Percentiles rank a stretch among this genome's conserved stretches.
phyloP scores from a whole-genome alignment of 768 basidiomycete genomes.

The Ramaria rubella region DNA sequence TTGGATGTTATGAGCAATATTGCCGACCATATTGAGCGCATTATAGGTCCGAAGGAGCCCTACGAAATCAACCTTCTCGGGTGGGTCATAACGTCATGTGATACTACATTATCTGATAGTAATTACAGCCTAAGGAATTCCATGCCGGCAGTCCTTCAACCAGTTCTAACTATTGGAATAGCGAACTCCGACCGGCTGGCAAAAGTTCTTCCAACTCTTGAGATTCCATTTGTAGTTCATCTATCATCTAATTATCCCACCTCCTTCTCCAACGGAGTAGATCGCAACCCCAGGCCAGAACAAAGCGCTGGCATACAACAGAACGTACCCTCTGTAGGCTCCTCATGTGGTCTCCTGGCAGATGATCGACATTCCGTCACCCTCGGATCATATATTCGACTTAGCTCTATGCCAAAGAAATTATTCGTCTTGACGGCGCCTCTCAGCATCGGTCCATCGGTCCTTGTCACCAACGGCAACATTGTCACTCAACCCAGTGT shows the following conservation, averaged over 20 bases:
- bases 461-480: background rate
- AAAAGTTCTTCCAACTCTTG: background rate
- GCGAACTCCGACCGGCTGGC: background rate
- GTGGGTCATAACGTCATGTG: background rate
- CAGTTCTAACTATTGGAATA: background rate
- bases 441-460: background rate
- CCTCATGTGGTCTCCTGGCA: background rate
- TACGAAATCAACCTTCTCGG: conserved; percentile 5
- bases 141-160: background rate
- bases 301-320: background rate
- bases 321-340: background rate
- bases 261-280: background rate
- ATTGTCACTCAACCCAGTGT: conserved; percentile 4
- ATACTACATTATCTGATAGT: background rate
- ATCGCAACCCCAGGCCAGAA: background rate
- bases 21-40: background rate
- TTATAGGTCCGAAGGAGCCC: background rate
- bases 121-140: background rate
- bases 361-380: conserved; percentile 3
- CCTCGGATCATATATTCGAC: background rate
- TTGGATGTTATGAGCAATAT: background rate
- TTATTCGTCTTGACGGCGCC: conserved; percentile 4
- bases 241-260: background rate
- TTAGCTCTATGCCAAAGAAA: background rate
- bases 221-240: background rate